phyloP scores from a whole-genome alignment of 441 rosid species.

The Capsella rubella region DNA sequence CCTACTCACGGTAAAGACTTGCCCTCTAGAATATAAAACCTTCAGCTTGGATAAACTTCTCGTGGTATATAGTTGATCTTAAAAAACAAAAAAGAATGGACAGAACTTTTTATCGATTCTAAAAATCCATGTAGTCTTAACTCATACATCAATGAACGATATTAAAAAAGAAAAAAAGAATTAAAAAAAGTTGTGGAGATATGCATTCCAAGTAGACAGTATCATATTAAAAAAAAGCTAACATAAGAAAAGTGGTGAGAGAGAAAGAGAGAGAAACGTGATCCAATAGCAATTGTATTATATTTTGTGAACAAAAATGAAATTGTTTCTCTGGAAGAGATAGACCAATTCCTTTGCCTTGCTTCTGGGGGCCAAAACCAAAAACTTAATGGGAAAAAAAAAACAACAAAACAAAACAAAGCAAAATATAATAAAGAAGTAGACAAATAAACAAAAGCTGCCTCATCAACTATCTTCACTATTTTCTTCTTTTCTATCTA shows the following conservation, averaged over 20 bases:
- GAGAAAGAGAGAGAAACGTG: slow-evolving; percentile 39
- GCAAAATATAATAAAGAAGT: not conserved
- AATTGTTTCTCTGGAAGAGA: slow-evolving; percentile 53
- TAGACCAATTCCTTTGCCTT: slow-evolving; percentile 44
- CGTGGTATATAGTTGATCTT: not conserved
- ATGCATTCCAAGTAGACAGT: slow-evolving; percentile 26
- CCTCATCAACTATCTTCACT: slow-evolving; percentile 38
- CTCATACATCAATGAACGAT: not conserved
- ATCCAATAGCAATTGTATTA: slow-evolving; percentile 58
- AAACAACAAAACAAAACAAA: not conserved
- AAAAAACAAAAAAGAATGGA: too few species aligned
- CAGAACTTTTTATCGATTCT: not conserved
- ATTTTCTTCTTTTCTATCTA: slow-evolving; percentile 20
- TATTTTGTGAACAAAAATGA: slow-evolving; percentile 53
- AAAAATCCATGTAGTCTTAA: not conserved
- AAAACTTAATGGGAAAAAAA: slow-evolving; percentile 3
- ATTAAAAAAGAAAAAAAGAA: not conserved
- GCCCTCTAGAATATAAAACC: not conserved
- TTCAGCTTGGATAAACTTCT: not conserved
- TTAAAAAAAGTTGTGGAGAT: not conserved
- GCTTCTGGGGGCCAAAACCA: slow-evolving; percentile 34
- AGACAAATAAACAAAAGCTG: slow-evolving; percentile 34
- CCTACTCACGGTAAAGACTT: not conserved
- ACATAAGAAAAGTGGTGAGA: slow-evolving; percentile 18
- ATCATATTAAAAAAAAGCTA: not conserved